Percentiles rank a stretch among this genome's conserved stretches.
Evolutionary conservation across 352 stramenopile genomes (phyloP).

Genomic region (Phytophthora meadii): DNA sequence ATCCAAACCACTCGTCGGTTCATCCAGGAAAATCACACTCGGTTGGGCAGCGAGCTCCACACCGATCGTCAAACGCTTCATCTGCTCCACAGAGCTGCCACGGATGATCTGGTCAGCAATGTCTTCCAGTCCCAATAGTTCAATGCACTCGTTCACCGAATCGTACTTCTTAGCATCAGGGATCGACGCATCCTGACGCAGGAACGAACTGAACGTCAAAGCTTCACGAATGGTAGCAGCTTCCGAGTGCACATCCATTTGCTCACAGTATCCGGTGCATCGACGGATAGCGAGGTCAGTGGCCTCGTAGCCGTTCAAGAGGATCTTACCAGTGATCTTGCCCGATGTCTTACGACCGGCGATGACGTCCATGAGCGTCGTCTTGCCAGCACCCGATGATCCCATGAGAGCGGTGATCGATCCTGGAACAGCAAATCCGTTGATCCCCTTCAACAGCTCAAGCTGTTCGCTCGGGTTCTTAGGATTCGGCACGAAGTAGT

Average conservation of each 20-base stretch:
- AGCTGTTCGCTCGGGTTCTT: conserved; percentile 9
- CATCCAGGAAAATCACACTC: conserved; percentile 14
- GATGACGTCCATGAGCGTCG: conserved; percentile 25
- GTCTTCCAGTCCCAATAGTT: conserved; percentile 6
- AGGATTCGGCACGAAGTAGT: conserved; percentile 16
- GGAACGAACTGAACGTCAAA: conserved; percentile 17
- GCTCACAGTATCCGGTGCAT: conserved; percentile 31
- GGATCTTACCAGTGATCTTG: conserved; percentile 21
- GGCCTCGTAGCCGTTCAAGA: conserved; percentile 15
- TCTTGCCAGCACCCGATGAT: conserved; percentile 22
- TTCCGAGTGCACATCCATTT: conserved; percentile 31
- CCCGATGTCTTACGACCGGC: no score
- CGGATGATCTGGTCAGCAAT: conserved; percentile 45
- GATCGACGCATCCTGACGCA: conserved; percentile 3
- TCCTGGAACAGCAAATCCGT: conserved; percentile 35
- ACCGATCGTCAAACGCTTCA: conserved; percentile 3
- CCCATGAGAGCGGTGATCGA: conserved; percentile 22
- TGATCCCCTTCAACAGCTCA: conserved; percentile 48
- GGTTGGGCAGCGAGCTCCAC: conserved; percentile 11
- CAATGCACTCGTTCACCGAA: conserved; percentile 5
- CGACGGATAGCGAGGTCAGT: conserved; percentile 40
- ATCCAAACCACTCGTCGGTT: no score
- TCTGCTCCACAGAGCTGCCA: conserved; percentile 8
- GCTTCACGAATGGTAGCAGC: conserved; percentile 22
- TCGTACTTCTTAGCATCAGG: conserved; percentile 10